A percentile compares a stretch with the other conserved stretches of the same genome.
Conservation (phyloP, 495 filamentous ascomycete genomes). For the Penicillium nucicola region DNA sequence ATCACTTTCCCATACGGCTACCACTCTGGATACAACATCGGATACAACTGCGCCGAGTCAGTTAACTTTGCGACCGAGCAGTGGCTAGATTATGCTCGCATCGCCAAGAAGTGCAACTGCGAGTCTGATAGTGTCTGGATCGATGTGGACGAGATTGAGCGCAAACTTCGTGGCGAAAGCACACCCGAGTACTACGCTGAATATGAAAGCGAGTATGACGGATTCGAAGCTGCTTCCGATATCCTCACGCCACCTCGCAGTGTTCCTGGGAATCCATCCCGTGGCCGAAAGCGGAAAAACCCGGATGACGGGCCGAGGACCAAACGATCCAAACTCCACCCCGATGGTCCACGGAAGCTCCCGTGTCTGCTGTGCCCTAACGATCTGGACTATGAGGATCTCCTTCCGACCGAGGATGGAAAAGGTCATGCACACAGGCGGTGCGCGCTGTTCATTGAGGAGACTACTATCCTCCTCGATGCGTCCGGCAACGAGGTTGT, state of each 20-base stretch:
- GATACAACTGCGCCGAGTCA: conserved; percentile 98
- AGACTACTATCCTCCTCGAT: conserved; percentile 77
- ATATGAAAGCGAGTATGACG: conserved; percentile 62
- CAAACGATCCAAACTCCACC: conserved; percentile 69
- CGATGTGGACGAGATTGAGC: conserved; percentile 89
- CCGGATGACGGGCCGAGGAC: conserved; percentile 58
- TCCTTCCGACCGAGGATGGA: conserved; percentile 85
- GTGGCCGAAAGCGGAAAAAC: conserved; percentile 61
- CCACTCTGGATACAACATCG: conserved; percentile 96
- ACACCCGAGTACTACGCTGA: conserved; percentile 86
- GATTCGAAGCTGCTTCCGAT: conserved; percentile 57
- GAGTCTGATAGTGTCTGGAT: conserved; percentile 98
- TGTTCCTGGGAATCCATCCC: conserved; percentile 59
- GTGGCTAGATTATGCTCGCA: conserved; percentile 91
- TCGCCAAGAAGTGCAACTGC: conserved; percentile 97
- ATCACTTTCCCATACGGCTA: conserved; percentile 99
- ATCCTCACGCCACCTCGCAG: conserved; percentile 80
- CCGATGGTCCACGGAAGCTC: conserved; percentile 67
- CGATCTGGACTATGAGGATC: conserved; percentile 77
- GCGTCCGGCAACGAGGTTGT: conserved; percentile 68
- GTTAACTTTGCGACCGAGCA: conserved; percentile 96
- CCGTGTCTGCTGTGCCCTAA: conserved; percentile 96
- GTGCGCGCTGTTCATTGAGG: conserved; percentile 86
- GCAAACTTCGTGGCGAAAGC: conserved; percentile 85
- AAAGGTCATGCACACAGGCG: conserved; percentile 77